Percentiles rank a stretch among this genome's conserved stretches.
phyloP scores from a whole-genome alignment of 2,329 filamentous ascomycete genomes.

The Colletotrichum phormii region DNA sequence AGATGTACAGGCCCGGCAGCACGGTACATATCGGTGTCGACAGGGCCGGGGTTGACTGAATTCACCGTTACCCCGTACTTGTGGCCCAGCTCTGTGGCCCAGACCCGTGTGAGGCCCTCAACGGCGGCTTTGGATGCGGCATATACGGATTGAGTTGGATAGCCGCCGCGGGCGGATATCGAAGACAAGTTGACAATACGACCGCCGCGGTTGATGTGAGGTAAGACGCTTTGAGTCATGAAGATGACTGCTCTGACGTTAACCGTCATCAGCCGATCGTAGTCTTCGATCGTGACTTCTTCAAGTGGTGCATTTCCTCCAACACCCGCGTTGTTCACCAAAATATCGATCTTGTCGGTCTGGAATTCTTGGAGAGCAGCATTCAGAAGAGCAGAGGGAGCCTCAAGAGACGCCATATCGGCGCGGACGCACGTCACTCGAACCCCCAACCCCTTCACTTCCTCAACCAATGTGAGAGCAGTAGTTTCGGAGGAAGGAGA shows the following conservation, averaged over 20 bases:
- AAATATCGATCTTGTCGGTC: constrained; percentile 17
- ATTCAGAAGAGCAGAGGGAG: neutral
- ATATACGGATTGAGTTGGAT: constrained; percentile 46
- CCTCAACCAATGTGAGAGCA: constrained; percentile 1
- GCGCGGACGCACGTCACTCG: constrained; percentile 9
- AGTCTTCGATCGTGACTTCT: constrained; percentile 19
- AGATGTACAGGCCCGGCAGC: constrained; percentile 21
- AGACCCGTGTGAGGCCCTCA: constrained; percentile 44
- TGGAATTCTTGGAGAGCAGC: neutral
- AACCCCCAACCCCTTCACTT: constrained; percentile 6
- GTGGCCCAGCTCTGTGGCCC: constrained; percentile 48
- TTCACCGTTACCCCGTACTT: constrained; percentile 45
- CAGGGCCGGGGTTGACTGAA: constrained; percentile 46
- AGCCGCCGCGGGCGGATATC: constrained; percentile 44
- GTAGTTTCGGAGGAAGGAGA: constrained; percentile 14
- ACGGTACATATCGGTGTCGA: constrained; percentile 40
- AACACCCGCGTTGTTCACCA: constrained; percentile 25
- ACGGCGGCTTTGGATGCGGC: constrained; percentile 48
- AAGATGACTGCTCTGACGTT: constrained; percentile 42
- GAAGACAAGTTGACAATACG: constrained; percentile 51
- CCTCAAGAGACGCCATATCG: constrained; percentile 23
- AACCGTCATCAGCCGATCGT: constrained; percentile 16
- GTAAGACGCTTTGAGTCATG: constrained; percentile 45
- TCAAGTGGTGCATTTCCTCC: constrained; percentile 12
- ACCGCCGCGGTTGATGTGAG: constrained; percentile 44